Percentiles rank a stretch among this genome's conserved stretches.
These are phyloP conservation scores for Cucumis hystrix DNA, from an alignment of 306 rosid species.

Conservation along the genomic window DNA sequence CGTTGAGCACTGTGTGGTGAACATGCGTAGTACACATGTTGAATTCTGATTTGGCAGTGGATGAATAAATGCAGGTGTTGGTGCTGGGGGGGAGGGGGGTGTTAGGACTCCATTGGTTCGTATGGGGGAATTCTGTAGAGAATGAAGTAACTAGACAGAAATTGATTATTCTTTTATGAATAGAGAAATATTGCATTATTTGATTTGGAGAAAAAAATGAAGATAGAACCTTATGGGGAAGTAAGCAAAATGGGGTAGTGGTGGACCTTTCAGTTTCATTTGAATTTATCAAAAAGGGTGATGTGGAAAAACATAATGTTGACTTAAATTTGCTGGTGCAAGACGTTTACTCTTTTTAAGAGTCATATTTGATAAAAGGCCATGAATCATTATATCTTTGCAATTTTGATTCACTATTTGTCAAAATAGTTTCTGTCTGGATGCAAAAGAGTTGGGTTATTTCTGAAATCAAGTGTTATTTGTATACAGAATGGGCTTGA, in stretches of 20 bases:
- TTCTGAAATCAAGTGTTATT: not conserved
- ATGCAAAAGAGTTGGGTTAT: not conserved
- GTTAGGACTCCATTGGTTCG: too few relatives aligned
- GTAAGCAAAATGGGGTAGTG: not conserved
- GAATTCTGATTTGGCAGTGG: too few relatives aligned
- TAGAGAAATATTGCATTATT: not conserved
- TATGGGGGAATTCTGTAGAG: not conserved
- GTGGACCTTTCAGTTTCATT: not conserved
- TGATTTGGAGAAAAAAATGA: not conserved
- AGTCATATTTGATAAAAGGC: not conserved
- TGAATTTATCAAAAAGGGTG: not conserved
- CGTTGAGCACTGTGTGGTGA: not conserved
- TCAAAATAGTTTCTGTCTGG: not conserved
- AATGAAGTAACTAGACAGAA: not conserved
- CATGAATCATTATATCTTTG: not conserved
- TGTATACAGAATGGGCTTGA: slow-evolving; percentile 64
- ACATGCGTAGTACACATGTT: too few relatives aligned
- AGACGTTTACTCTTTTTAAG: not conserved
- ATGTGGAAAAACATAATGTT: not conserved
- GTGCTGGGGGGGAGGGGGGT: too few relatives aligned
- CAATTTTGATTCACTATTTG: not conserved
- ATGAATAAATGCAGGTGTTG: too few relatives aligned
- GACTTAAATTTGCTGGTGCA: not conserved
- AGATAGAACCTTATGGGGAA: not conserved
- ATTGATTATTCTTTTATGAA: not conserved